Percentiles rank a stretch among this genome's conserved stretches.
Conservation (phyloP, 2,329 filamentous ascomycete genomes). For the Colletotrichum sp. region DNA sequence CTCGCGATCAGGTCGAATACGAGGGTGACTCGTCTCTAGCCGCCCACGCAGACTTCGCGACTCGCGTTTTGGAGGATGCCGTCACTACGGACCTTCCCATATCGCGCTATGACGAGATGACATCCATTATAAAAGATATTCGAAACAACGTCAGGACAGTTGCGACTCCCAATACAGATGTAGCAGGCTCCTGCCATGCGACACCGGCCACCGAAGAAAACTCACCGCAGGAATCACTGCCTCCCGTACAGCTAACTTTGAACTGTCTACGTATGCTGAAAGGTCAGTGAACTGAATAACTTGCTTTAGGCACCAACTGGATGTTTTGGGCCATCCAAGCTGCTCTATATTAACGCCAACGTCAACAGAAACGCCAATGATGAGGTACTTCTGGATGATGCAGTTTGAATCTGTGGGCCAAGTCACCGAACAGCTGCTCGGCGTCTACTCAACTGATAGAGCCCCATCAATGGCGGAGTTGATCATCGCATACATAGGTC, state of each 20-base stretch:
- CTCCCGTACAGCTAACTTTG: neutral
- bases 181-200: fast-evolving
- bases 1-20: fast-evolving
- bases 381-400: neutral
- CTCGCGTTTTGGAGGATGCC: neutral
- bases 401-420: neutral
- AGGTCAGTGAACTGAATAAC: too few species aligned
- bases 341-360: too few species aligned
- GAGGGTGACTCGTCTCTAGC: neutral
- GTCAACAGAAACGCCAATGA: neutral
- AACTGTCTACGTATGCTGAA: neutral
- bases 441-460: neutral
- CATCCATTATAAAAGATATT: neutral
- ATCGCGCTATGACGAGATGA: neutral
- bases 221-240: fast-evolving
- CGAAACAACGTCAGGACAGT: neutral
- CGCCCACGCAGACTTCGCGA: neutral
- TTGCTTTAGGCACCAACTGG: too few species aligned
- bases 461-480: neutral
- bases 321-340: too few species aligned
- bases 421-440: neutral
- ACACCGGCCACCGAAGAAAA: fast-evolving
- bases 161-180: too few species aligned
- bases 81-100: neutral
- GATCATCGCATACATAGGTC: neutral